phyloP scores from a whole-genome alignment of 352 stramenopile genomes.

The Phytophthora pini region DNA sequence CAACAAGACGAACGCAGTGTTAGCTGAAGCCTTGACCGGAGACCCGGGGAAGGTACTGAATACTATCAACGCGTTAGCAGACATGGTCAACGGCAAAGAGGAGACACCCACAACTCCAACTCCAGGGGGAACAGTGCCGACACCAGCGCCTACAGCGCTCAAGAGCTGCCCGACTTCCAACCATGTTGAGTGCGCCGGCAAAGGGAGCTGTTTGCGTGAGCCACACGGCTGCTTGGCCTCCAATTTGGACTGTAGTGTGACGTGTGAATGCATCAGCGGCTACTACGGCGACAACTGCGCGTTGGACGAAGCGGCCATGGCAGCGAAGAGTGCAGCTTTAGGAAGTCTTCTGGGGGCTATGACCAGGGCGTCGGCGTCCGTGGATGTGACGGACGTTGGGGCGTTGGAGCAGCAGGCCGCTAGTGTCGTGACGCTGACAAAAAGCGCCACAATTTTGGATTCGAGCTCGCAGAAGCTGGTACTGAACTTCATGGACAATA shows the following conservation, averaged over 20 bases:
- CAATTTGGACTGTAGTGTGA: constrained; percentile 58
- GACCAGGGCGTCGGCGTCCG: constrained; percentile 50
- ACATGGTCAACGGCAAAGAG: constrained; percentile 64
- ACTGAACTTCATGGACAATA: constrained; percentile 64
- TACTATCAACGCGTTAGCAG: constrained; percentile 65
- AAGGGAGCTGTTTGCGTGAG: constrained; percentile 57
- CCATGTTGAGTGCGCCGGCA: constrained; percentile 46
- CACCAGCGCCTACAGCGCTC: constrained; percentile 34
- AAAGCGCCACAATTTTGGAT: constrained; percentile 66
- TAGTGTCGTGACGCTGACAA: constrained; percentile 72
- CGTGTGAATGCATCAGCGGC: constrained; percentile 51
- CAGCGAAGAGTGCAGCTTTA: constrained; percentile 57
- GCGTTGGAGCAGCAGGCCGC: constrained; percentile 70
- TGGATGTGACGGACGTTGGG: constrained; percentile 57
- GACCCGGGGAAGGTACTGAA: constrained; percentile 72
- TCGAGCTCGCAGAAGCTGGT: constrained; percentile 48
- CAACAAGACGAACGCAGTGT: constrained; percentile 57
- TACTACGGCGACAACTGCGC: constrained; percentile 74
- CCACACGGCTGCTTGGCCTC: constrained; percentile 47
- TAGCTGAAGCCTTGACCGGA: constrained; percentile 54
- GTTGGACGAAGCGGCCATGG: constrained; percentile 54
- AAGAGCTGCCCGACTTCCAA: constrained; percentile 63
- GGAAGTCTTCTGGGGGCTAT: constrained; percentile 66
- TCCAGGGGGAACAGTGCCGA: constrained; percentile 20
- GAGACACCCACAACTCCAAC: constrained; percentile 34